Evolutionary conservation across 208 protist genomes (phyloP), one percentile per base, ranked within the genome.

Genomic region (Zelonia costaricensis): DNA sequence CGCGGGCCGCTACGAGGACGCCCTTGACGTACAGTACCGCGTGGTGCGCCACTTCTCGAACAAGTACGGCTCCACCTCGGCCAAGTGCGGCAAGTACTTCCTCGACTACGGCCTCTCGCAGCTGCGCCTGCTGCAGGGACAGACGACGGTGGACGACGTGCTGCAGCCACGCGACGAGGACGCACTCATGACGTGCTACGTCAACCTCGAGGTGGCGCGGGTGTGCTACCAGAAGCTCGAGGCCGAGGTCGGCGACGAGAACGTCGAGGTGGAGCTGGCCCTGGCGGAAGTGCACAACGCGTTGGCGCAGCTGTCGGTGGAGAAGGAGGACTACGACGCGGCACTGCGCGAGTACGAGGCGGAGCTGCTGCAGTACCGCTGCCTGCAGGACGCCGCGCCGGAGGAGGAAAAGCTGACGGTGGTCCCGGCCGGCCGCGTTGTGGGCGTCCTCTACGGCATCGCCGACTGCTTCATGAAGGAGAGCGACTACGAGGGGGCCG

Each of bases 41-140:
- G 69, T 95, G 35, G 84, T 92, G 35, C 84, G 84, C 31, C 84
- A 92, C 69, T 87, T 93, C 67, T 64, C 80, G 15, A 74, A 80
- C 53, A 87, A 86, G 60, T 88, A 87, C 55, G 86, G 84, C 35
- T 59, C 84, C 2, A 92, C 84, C 4, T 57, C 69, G 7, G 35
- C 76, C 10, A 46, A 77, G 43, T 87, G 77, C 43, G 86, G 86
- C 48, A 63, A 71, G 36, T 93, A 88, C 76, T 93, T 92, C 58
- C 77, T 95, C 39, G 90, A 95, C 75, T 95, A 95, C 81, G 90
- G 84, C 15, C 82, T 95, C 44, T 92, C 86, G 0, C 86, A 92
- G 80, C 67, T 93, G 48, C 86, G 90, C 16, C 39, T 92, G 20
- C 49, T 93, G 23, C 86, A 93, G 67, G 61, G 54, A 4, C 67